phyloP scores from a whole-genome alignment of 176 grass and related monocot genomes.

The Musa schizocarpa region DNA sequence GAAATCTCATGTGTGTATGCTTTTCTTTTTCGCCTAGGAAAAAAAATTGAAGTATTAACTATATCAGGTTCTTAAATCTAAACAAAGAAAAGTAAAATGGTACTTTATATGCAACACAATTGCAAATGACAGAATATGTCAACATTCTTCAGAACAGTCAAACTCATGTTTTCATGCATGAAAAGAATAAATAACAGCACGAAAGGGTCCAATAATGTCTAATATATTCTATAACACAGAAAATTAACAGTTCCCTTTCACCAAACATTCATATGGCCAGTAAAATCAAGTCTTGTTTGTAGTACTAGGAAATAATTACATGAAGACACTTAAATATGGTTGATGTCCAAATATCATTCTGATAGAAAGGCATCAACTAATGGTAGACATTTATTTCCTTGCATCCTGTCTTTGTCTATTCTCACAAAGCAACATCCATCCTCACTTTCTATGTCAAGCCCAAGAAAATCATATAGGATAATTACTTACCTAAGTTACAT shows the following conservation, averaged over 20 bases:
- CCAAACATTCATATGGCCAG: background rate
- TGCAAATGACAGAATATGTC: background rate
- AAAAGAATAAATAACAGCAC: background rate
- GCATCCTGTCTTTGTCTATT: background rate
- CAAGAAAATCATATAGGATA: too few species aligned
- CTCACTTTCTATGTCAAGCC: background rate
- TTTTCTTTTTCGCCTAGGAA: slow-evolving; percentile 68
- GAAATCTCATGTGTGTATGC: slow-evolving; percentile 72
- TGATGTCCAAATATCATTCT: too few species aligned
- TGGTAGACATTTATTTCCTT: background rate
- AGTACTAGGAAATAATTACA: background rate
- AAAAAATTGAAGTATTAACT: background rate
- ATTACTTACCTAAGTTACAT: too few species aligned
- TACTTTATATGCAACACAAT: background rate
- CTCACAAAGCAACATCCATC: background rate
- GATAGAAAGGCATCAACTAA: too few species aligned
- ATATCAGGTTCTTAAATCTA: background rate
- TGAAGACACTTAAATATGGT: background rate
- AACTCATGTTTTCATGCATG: background rate
- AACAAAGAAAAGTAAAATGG: background rate
- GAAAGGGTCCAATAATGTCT: too few species aligned
- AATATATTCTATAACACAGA: too few species aligned
- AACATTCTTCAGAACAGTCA: background rate
- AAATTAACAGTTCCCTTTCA: background rate
- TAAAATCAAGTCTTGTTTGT: background rate